Evolutionary conservation across 176 grass and related monocot species (phyloP).

Genomic region (Oryza meridionalis): DNA sequence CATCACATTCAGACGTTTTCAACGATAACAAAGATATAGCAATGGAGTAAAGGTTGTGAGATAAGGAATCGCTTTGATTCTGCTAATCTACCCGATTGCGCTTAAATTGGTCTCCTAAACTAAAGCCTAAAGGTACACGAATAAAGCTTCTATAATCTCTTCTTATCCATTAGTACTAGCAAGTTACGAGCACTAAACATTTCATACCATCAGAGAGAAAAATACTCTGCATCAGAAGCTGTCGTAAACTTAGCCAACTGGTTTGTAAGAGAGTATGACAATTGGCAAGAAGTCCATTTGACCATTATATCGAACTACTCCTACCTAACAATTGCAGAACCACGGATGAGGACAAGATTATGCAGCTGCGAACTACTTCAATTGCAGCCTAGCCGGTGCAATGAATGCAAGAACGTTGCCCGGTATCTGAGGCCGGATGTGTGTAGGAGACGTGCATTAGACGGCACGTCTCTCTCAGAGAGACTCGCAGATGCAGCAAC

Average conservation of each 20-base stretch:
- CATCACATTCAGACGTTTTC: neutral
- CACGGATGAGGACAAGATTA: neutral
- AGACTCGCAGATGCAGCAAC: slow-evolving; percentile 5
- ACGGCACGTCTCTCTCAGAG: slow-evolving; percentile 43
- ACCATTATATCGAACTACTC: neutral
- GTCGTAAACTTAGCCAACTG: slow-evolving; percentile 33
- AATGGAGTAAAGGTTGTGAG: slow-evolving; percentile 12
- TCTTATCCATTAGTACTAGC: slow-evolving; percentile 11
- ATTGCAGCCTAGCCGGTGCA: slow-evolving; percentile 19
- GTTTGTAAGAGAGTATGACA: neutral
- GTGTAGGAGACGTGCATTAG: slow-evolving; percentile 38
- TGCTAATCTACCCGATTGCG: slow-evolving; percentile 9
- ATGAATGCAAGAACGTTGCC: slow-evolving; percentile 27
- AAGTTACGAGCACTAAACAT: neutral
- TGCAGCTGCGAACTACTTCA: neutral
- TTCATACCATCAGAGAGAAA: neutral
- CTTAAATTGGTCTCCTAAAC: slow-evolving; percentile 31
- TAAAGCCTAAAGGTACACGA: neutral
- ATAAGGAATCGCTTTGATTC: slow-evolving; percentile 34
- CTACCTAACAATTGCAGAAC: slow-evolving; percentile 1
- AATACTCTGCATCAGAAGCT: neutral
- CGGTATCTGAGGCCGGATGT: neutral
- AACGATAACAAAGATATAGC: neutral
- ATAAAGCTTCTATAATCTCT: neutral
- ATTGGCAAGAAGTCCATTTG: slow-evolving; percentile 19